Conservation (phyloP, 164 flowering plant genomes). For the Amborella trichopoda region DNA sequence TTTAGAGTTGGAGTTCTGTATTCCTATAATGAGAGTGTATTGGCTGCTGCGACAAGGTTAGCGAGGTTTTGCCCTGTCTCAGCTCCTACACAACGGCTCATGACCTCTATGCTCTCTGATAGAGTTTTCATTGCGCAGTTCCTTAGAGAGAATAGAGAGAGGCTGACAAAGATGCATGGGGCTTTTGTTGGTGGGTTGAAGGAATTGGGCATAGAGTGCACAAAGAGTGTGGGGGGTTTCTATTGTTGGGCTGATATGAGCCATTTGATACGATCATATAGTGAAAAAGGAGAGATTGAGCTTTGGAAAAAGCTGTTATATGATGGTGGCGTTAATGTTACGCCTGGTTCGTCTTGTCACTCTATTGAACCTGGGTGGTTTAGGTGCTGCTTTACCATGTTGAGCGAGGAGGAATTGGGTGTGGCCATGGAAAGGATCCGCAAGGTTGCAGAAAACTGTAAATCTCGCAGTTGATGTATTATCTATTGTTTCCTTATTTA, state of each 20-base stretch:
- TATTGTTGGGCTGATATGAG: slow-evolving; percentile 98
- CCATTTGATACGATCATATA: slow-evolving; percentile 57
- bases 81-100: slow-evolving; percentile 55
- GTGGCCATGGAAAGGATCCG: slow-evolving; percentile 69
- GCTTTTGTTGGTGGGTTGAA: slow-evolving; percentile 48
- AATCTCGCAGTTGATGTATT: slow-evolving; percentile 39
- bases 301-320: slow-evolving; percentile 83
- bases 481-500: neutral
- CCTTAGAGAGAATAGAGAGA: slow-evolving; percentile 30
- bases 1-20: slow-evolving; percentile 62
- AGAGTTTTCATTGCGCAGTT: slow-evolving; percentile 30
- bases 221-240: slow-evolving; percentile 58
- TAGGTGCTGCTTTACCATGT: slow-evolving; percentile 53
- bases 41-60: slow-evolving; percentile 60
- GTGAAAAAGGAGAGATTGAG: slow-evolving; percentile 94
- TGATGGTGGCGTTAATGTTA: slow-evolving; percentile 59
- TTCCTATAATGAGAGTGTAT: slow-evolving; percentile 52
- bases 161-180: slow-evolving; percentile 33
- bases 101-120: slow-evolving; percentile 73
- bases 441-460: slow-evolving; percentile 40
- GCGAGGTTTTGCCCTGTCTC: slow-evolving; percentile 72
- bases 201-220: slow-evolving; percentile 54
- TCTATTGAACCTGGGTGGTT: slow-evolving; percentile 99
- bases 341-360: slow-evolving; percentile 86
- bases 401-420: slow-evolving; percentile 63